Conservation (phyloP, 306 rosid genomes). For the Carpinus viminea region DNA sequence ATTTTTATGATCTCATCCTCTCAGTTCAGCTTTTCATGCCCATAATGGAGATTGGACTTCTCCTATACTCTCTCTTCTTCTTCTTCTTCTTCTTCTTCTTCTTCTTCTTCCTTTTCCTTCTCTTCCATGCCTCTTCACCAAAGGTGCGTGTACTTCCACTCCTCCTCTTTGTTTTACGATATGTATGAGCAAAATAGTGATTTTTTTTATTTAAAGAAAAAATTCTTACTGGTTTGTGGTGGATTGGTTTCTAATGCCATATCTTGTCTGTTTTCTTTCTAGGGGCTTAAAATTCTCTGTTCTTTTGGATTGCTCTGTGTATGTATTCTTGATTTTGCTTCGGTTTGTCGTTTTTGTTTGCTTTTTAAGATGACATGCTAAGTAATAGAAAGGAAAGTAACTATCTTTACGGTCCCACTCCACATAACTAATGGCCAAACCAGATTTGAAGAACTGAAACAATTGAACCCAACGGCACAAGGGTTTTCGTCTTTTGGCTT, state of each 20-base stretch:
- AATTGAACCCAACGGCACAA: background rate
- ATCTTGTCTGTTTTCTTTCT: background rate
- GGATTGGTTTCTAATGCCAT: background rate
- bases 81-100: no score
- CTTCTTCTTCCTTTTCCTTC: constrained; percentile 29
- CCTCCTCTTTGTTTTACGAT: constrained; percentile 7
- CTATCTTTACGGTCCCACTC: background rate
- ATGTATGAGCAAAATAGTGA: background rate
- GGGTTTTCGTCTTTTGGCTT: background rate
- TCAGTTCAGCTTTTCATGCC: constrained; percentile 22
- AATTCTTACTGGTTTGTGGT: background rate
- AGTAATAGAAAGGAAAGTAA: background rate
- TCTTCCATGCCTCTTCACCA: constrained; percentile 53
- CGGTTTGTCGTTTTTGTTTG: background rate
- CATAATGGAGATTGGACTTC: constrained; percentile 52
- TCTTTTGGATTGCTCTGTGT: background rate
- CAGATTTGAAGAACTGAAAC: background rate
- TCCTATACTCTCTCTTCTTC: constrained; percentile 36
- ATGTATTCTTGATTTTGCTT: background rate
- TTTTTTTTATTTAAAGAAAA: no score
- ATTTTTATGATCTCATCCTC: constrained; percentile 36
- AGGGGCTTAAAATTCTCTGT: background rate
- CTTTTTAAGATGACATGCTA: background rate
- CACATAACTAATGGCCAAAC: background rate
- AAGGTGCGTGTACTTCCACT: constrained; percentile 67